Percentiles rank a stretch among this genome's conserved stretches.
These are phyloP conservation scores for Biancaea sappan DNA, from an alignment of 306 rosid genomes.

Conservation along the genomic window DNA sequence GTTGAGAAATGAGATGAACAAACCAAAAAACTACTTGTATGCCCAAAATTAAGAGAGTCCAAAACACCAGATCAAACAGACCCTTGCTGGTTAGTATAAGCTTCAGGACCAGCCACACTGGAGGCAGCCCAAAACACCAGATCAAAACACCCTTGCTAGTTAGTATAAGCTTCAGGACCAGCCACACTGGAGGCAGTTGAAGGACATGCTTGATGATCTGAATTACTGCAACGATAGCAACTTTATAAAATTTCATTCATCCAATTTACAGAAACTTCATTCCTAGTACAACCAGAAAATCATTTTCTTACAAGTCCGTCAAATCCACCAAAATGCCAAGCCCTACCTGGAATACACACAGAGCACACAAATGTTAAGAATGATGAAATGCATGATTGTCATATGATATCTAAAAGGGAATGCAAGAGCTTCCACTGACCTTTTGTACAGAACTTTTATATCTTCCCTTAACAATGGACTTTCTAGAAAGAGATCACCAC, in stretches of 20 bases:
- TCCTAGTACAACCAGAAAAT: constrained; percentile 1
- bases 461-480: constrained; percentile 57
- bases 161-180: neutral
- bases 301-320: neutral
- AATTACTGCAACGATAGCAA: neutral
- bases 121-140: no score
- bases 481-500: constrained; percentile 75
- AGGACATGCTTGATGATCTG: neutral
- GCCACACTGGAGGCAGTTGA: neutral
- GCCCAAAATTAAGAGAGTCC: no score
- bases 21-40: no score
- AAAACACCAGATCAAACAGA: no score
- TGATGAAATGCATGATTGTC: neutral
- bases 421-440: constrained; percentile 50
- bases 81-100: neutral
- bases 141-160: no score
- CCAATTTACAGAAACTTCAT: neutral
- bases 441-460: constrained; percentile 68
- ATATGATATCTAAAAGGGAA: neutral
- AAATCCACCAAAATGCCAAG: constrained; percentile 9
- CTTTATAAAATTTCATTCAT: neutral
- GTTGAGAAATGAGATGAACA: no score
- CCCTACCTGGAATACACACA: constrained; percentile 56
- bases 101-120: neutral
- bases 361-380: constrained; percentile 28